Percentiles rank a stretch among this genome's conserved stretches.
phyloP scores from a whole-genome alignment of 352 stramenopile species.

The Aphanomyces astaci region DNA sequence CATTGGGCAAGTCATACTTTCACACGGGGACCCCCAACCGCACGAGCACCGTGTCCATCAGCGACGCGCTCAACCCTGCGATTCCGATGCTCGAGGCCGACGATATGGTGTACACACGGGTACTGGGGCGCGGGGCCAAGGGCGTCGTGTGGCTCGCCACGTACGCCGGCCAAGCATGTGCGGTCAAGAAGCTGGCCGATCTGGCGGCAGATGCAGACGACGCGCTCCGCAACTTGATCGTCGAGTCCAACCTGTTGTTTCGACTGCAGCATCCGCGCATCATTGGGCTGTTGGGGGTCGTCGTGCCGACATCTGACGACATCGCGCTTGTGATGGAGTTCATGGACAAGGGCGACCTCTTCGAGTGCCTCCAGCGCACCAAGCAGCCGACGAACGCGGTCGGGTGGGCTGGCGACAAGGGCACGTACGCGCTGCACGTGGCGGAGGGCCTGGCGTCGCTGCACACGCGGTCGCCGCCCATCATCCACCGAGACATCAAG shows the following conservation, averaged over 20 bases:
- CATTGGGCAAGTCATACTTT: background rate
- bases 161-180: conserved; percentile 53
- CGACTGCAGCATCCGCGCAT: conserved; percentile 68
- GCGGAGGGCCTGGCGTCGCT: conserved; percentile 83
- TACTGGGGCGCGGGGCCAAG: conserved; percentile 72
- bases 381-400: conserved; percentile 28
- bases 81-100: conserved; percentile 24
- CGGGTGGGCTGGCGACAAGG: conserved; percentile 56
- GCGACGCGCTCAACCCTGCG: conserved; percentile 8
- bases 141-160: conserved; percentile 75
- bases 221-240: conserved; percentile 57
- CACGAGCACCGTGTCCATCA: background rate
- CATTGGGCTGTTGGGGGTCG: conserved; percentile 57
- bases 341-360: conserved; percentile 65
- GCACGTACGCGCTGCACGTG: conserved; percentile 64
- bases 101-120: conserved; percentile 72
- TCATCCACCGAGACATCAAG: conserved; percentile 91
- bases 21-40: background rate
- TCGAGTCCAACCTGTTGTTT: conserved; percentile 75
- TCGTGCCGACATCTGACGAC: conserved; percentile 56
- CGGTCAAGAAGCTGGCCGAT: conserved; percentile 70
- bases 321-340: conserved; percentile 58
- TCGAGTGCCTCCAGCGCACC: conserved; percentile 45
- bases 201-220: conserved; percentile 25
- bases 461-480: conserved; percentile 72